phyloP scores from a whole-genome alignment of 148 eudicot species.

The Silene conica region DNA sequence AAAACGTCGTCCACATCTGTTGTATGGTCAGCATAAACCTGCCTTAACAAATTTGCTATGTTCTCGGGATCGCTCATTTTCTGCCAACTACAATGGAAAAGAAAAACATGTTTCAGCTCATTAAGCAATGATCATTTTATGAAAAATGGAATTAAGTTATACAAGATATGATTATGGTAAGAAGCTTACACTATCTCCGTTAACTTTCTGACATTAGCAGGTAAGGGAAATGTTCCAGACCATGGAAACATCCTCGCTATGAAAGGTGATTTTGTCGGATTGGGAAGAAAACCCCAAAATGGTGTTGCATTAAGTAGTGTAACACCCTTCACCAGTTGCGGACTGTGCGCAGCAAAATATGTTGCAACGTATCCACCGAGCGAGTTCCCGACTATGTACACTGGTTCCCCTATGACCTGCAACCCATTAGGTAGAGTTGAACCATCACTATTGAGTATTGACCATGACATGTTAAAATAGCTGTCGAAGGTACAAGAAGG shows the following conservation, averaged over 20 bases:
- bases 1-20: conserved; percentile 83
- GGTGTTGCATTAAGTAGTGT: conserved; percentile 95
- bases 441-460: background rate
- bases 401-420: conserved; percentile 92
- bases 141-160: background rate
- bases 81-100: conserved; percentile 62
- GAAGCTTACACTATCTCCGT: conserved; percentile 63
- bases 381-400: conserved; percentile 87
- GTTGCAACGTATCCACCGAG: conserved; percentile 95
- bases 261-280: conserved; percentile 65
- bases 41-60: conserved; percentile 75
- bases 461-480: background rate
- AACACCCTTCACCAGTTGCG: conserved; percentile 80
- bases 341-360: conserved; percentile 71
- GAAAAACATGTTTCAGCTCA: conserved; percentile 7
- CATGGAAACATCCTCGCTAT: conserved; percentile 72
- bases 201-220: conserved; percentile 59
- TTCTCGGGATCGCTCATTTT: conserved; percentile 86
- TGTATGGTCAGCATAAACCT: conserved; percentile 91
- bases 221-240: conserved; percentile 94
- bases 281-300: conserved; percentile 96
- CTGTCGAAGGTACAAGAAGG: background rate
- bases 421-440: conserved; percentile 19
- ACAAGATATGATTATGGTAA: conserved; percentile 1
- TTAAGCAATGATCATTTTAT: background rate